Evolutionary conservation across 768 basidiomycete species (phyloP).

Genomic region (Mycena filopes): DNA sequence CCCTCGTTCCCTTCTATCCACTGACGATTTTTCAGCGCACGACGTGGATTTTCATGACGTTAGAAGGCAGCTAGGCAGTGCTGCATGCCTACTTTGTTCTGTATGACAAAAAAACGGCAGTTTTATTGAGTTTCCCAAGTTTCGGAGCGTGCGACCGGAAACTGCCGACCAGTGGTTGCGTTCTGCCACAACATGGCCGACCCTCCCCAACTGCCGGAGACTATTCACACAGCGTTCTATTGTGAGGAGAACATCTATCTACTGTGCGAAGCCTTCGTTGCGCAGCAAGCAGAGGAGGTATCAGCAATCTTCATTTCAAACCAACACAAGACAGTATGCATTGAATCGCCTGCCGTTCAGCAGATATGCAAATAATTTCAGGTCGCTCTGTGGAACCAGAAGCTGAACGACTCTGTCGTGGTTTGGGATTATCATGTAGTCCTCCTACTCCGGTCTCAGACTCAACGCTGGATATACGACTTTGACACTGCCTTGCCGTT

Average conservation of each 20-base stretch:
- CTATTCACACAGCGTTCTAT: conserved; percentile 67
- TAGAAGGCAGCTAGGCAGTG: conserved; percentile 85
- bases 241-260: conserved; percentile 83
- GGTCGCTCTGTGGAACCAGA: conserved; percentile 77
- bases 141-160: background rate
- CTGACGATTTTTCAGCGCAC: conserved; percentile 70
- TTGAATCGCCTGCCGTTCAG: too few relatives aligned
- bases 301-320: conserved; percentile 77
- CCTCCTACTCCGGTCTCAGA: conserved; percentile 57
- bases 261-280: conserved; percentile 57
- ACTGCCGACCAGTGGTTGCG: background rate
- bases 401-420: conserved; percentile 54
- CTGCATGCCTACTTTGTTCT: conserved; percentile 66
- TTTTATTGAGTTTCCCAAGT: too few relatives aligned
- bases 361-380: too few relatives aligned
- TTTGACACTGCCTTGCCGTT: conserved; percentile 64
- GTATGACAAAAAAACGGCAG: too few relatives aligned
- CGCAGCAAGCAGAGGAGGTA: conserved; percentile 47
- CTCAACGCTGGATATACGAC: conserved; percentile 71
- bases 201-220: conserved; percentile 49
- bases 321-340: conserved; percentile 59
- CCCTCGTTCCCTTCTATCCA: conserved; percentile 21
- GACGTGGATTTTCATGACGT: conserved; percentile 98
- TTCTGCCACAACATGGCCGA: conserved; percentile 5
- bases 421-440: conserved; percentile 85